These are phyloP conservation scores for Linderniella brevidens DNA, from an alignment of 257 asterid genomes.

Conservation along the genomic window DNA sequence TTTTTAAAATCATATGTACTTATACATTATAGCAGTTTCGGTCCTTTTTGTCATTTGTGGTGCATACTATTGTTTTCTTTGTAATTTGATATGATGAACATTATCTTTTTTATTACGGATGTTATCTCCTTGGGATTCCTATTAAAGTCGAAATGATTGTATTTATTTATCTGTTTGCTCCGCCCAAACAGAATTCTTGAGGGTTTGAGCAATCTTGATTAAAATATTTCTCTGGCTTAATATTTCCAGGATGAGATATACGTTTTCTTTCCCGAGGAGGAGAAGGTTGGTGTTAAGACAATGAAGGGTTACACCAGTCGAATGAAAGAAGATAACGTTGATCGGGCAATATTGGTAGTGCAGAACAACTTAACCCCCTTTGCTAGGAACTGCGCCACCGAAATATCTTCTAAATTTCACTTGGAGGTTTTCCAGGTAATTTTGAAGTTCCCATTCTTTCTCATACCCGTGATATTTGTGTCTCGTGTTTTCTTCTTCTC, in stretches of 20 bases:
- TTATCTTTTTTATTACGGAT: no score
- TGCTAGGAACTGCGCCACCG: constrained; percentile 49
- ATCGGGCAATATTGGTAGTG: constrained; percentile 54
- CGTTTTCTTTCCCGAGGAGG: constrained; percentile 69
- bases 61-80: neutral
- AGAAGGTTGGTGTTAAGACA: constrained; percentile 63
- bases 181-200: no score
- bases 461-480: no score
- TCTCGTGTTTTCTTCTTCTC: no score
- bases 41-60: neutral
- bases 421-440: constrained; percentile 80
- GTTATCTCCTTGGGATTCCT: no score
- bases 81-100: no score
- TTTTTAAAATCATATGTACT: neutral
- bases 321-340: constrained; percentile 56
- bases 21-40: neutral
- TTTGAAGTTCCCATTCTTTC: constrained; percentile 7
- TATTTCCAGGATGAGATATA: constrained; percentile 35
- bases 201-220: constrained; percentile 1
- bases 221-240: neutral
- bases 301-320: constrained; percentile 54
- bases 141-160: no score
- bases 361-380: constrained; percentile 66
- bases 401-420: constrained; percentile 61
- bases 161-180: no score